Evolutionary conservation across 176 grass and related monocot species (phyloP).

Genomic region (Tillandsia leiboldiana): DNA sequence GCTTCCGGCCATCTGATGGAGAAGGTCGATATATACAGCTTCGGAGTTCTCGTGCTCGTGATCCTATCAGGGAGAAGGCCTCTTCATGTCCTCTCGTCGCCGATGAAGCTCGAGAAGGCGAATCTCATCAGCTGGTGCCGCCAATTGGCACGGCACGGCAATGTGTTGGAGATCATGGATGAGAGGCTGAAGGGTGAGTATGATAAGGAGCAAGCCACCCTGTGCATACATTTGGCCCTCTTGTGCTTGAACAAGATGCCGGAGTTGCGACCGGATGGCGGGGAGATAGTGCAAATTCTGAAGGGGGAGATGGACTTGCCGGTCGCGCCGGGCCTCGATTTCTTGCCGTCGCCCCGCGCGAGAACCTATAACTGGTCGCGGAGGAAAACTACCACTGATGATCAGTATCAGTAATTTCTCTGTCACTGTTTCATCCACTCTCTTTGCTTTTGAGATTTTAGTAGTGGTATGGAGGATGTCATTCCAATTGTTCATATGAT

Average conservation of each 20-base stretch:
- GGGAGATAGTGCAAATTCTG: conserved; percentile 71
- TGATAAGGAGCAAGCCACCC: conserved; percentile 48
- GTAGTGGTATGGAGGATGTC: no score
- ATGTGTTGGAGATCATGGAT: conserved; percentile 74
- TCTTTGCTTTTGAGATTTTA: no score
- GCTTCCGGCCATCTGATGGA: conserved; percentile 25
- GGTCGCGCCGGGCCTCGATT: conserved; percentile 32
- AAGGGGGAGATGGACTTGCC: conserved; percentile 81
- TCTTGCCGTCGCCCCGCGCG: conserved; percentile 45
- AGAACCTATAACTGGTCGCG: conserved; percentile 37
- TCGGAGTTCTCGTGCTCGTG: conserved; percentile 57
- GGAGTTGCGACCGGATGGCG: conserved; percentile 63
- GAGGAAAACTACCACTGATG: conserved; percentile 27
- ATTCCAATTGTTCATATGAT: no score
- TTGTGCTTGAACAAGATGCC: conserved; percentile 75
- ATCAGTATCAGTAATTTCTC: no score
- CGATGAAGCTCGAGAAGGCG: conserved; percentile 85
- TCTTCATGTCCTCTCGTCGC: conserved; percentile 76
- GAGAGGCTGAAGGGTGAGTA: conserved; percentile 47
- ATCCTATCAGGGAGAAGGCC: conserved; percentile 71
- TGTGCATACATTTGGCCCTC: conserved; percentile 69
- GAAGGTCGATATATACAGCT: conserved; percentile 44
- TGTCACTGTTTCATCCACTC: no score
- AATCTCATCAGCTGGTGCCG: conserved; percentile 91
- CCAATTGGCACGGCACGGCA: conserved; percentile 56